phyloP scores from a whole-genome alignment of 192 early-diverging fungal genomes.

The Helicostylum pulchrum region DNA sequence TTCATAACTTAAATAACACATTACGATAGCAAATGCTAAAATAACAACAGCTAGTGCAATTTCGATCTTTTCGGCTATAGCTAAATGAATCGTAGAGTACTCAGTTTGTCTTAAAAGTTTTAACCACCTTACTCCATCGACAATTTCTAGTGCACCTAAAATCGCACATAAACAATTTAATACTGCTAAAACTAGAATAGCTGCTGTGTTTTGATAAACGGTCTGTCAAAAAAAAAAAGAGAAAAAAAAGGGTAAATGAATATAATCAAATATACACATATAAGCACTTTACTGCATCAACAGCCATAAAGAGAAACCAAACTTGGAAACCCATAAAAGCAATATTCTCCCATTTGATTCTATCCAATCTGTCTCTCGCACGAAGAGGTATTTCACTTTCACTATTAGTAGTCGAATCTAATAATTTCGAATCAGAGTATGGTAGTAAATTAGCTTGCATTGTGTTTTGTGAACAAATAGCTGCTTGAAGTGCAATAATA shows the following conservation, averaged over 20 bases:
- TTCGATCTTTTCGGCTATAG: constrained; percentile 31
- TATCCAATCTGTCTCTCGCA: constrained; percentile 27
- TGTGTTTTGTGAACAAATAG: constrained; percentile 33
- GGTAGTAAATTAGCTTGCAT: constrained; percentile 17
- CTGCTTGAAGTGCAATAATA: constrained; percentile 29
- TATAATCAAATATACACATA: background rate
- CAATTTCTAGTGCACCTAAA: constrained; percentile 34
- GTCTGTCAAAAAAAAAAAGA: constrained; percentile 21
- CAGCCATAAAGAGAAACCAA: constrained; percentile 38
- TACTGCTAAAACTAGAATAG: constrained; percentile 30
- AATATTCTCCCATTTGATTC: constrained; percentile 45
- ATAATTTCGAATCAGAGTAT: background rate
- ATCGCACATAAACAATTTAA: constrained; percentile 36
- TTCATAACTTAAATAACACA: constrained; percentile 26
- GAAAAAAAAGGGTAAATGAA: background rate
- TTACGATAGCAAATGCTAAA: constrained; percentile 23
- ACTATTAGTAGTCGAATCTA: background rate
- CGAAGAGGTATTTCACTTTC: constrained; percentile 9
- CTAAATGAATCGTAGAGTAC: constrained; percentile 11
- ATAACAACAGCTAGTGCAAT: constrained; percentile 30
- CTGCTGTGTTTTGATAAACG: constrained; percentile 39
- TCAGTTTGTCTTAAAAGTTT: constrained; percentile 6
- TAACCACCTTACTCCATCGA: constrained; percentile 34
- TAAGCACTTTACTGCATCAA: constrained; percentile 34
- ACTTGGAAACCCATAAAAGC: constrained; percentile 37